A percentile compares a stretch with the other conserved stretches of the same genome.
Conservation (phyloP, 495 filamentous ascomycete genomes). For the Penicillium atrosanguineum region DNA sequence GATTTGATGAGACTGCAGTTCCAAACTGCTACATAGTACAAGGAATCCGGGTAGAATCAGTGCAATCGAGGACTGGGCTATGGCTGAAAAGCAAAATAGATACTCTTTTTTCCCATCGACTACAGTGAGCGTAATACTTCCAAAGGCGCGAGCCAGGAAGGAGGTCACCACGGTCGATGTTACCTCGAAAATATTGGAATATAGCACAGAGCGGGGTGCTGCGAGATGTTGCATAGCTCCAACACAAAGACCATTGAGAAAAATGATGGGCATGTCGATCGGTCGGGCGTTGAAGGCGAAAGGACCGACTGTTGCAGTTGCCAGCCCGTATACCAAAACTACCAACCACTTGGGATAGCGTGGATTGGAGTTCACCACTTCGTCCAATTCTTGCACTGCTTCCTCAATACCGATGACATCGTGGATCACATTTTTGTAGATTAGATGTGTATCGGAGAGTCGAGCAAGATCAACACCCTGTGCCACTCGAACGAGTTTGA, state of each 20-base stretch:
- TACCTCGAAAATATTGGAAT: slow-evolving; percentile 84
- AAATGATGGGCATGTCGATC: slow-evolving; percentile 83
- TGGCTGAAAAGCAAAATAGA: slow-evolving; percentile 82
- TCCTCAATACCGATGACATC: slow-evolving; percentile 81
- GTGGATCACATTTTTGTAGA: slow-evolving; percentile 90
- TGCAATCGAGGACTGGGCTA: slow-evolving; percentile 88
- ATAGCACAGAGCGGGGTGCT: slow-evolving; percentile 70
- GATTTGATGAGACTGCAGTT: slow-evolving; percentile 79
- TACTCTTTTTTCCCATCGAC: slow-evolving; percentile 45
- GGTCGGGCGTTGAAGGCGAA: slow-evolving; percentile 82
- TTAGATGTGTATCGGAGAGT: slow-evolving; percentile 74
- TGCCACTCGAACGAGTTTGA: slow-evolving; percentile 72
- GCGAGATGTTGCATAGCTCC: slow-evolving; percentile 76
- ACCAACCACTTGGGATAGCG: slow-evolving; percentile 65
- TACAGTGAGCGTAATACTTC: slow-evolving; percentile 58
- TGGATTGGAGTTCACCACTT: slow-evolving; percentile 60
- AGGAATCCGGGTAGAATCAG: slow-evolving; percentile 85
- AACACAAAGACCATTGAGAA: slow-evolving; percentile 77
- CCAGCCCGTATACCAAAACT: slow-evolving; percentile 74
- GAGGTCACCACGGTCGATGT: slow-evolving; percentile 77
- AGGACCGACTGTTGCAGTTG: slow-evolving; percentile 72
- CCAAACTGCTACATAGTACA: slow-evolving; percentile 76
- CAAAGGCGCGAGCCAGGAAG: slow-evolving; percentile 79
- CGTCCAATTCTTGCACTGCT: slow-evolving; percentile 66
- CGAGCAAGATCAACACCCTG: slow-evolving; percentile 82